Percentiles rank a stretch among this genome's conserved stretches.
Conservation (phyloP, 2,329 filamentous ascomycete genomes). For the Aspergillus sp. region DNA sequence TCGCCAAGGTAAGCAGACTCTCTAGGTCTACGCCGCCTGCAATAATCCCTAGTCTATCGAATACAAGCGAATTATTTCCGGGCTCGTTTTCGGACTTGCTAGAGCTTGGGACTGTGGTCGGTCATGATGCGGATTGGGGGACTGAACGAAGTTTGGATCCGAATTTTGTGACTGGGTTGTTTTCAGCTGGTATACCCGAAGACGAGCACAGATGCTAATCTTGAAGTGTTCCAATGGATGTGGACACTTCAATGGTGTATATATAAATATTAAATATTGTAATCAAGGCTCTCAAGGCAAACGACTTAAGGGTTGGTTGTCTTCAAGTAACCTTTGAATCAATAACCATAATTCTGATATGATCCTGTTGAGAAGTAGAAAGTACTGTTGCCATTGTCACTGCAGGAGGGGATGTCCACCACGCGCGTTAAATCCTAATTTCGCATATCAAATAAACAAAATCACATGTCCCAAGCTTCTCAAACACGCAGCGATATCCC, state of each 20-base stretch:
- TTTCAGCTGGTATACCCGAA: background rate
- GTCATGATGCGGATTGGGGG: background rate
- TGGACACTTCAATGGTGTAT: no score
- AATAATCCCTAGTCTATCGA: background rate
- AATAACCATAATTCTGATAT: no score
- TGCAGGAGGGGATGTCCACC: no score
- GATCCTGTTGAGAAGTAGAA: no score
- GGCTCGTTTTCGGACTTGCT: background rate
- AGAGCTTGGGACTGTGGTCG: background rate
- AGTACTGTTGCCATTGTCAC: no score
- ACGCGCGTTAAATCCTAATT: no score
- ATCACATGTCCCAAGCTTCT: background rate
- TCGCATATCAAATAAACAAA: background rate
- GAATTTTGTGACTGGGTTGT: background rate
- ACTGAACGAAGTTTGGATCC: background rate
- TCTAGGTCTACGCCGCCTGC: background rate
- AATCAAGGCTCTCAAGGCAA: no score
- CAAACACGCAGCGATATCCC: conserved; percentile 3
- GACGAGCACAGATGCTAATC: background rate
- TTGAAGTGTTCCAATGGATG: no score
- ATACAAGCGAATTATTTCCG: background rate
- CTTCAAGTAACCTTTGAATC: no score
- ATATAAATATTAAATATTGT: no score
- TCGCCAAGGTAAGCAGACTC: background rate
- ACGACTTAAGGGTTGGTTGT: no score